Conservation (phyloP, 192 early-diverging fungal genomes). For the Coemansia sp. region DNA sequence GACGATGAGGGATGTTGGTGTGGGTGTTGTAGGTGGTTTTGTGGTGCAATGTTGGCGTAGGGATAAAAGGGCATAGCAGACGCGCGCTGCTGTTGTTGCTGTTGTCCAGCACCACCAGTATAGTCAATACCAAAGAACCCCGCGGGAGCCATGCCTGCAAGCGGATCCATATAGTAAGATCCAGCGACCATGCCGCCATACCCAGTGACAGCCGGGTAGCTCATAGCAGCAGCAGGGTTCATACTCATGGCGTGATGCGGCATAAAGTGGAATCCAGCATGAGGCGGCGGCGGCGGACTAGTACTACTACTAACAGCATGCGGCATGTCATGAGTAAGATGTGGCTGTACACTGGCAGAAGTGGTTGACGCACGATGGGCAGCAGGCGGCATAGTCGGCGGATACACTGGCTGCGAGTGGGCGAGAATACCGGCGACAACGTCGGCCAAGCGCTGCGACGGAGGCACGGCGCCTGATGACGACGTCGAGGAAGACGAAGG, state of each 20-base stretch:
- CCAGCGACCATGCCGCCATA: conserved; percentile 48
- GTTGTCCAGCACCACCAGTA: background rate
- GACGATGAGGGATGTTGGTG: conserved; percentile 2
- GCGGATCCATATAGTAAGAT: conserved; percentile 6
- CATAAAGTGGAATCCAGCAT: conserved; percentile 29
- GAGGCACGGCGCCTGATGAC: conserved; percentile 5
- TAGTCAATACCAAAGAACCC: conserved; percentile 25
- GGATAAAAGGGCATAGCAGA: conserved; percentile 24
- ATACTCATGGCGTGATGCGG: background rate
- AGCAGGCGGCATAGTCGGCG: conserved; percentile 14
- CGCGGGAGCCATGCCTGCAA: background rate
- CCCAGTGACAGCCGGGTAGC: conserved; percentile 37
- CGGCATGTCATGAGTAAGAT: background rate
- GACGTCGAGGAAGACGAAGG: background rate
- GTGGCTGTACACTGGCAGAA: background rate
- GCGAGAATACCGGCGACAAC: conserved; percentile 28
- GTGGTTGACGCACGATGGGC: conserved; percentile 5
- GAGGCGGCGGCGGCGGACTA: conserved; percentile 23
- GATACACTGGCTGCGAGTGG: conserved; percentile 33
- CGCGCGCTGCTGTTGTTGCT: background rate
- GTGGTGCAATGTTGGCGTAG: conserved; percentile 10
- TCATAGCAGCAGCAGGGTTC: conserved; percentile 27
- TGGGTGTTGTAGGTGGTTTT: background rate
- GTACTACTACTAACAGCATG: conserved; percentile 16
- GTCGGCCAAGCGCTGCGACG: conserved; percentile 33